Conservation (phyloP, 805 yeast genomes). For the Osmozyma mogii region DNA sequence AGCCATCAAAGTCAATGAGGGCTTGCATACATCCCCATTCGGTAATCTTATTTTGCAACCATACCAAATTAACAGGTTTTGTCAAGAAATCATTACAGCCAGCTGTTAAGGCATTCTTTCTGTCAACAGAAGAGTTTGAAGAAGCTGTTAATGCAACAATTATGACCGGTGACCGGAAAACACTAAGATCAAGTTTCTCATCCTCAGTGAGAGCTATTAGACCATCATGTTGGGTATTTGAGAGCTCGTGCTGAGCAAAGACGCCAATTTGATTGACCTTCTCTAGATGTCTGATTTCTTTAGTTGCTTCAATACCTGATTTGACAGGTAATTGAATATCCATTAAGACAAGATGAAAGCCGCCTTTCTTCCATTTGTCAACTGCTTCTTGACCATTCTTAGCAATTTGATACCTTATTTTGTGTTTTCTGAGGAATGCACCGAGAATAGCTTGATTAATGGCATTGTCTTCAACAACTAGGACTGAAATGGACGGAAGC, state of each 20-base stretch:
- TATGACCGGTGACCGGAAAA: slow-evolving; percentile 91
- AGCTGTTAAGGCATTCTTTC: slow-evolving; percentile 86
- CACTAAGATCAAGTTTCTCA: slow-evolving; percentile 50
- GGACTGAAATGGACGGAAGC: slow-evolving; percentile 79
- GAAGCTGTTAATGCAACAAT: slow-evolving; percentile 96
- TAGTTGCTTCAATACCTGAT: slow-evolving; percentile 93
- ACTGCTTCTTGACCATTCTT: slow-evolving; percentile 93
- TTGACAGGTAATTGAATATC: slow-evolving; percentile 95
- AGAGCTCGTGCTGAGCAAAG: slow-evolving; percentile 37
- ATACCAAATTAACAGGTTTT: slow-evolving; percentile 88
- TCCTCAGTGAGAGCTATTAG: slow-evolving; percentile 25
- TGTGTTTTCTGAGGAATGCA: slow-evolving; percentile 76
- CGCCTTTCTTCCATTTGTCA: slow-evolving; percentile 90
- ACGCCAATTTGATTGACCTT: slow-evolving; percentile 71
- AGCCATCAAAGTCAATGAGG: slow-evolving; percentile 87
- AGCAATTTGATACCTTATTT: slow-evolving; percentile 79
- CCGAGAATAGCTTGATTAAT: slow-evolving; percentile 90
- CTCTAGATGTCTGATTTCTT: slow-evolving; percentile 82
- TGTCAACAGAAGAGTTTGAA: slow-evolving; percentile 68
- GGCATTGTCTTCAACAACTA: slow-evolving; percentile 93
- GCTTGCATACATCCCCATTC: slow-evolving; percentile 99
- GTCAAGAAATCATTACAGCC: slow-evolving; percentile 97
- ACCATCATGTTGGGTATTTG: slow-evolving; percentile 14
- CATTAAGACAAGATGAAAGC: slow-evolving; percentile 91
- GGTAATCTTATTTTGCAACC: slow-evolving; percentile 89